Base-by-base conservation (phyloP, 2,329 filamentous ascomycete species). In the Phaeosphaeriaceae sp. region DNA sequence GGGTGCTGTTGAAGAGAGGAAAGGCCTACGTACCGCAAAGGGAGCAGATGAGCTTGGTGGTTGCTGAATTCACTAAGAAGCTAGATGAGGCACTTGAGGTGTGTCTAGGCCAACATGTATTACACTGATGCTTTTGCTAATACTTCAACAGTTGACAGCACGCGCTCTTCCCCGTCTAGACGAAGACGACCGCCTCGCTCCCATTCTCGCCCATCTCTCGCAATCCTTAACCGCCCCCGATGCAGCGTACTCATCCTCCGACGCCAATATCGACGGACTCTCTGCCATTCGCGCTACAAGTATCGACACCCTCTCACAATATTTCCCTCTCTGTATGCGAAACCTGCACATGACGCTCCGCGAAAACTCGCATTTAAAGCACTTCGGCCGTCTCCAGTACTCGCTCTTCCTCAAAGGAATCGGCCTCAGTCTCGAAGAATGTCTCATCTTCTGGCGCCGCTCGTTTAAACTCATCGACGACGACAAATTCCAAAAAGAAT, bases 321-420 rank as follows among this genome's bases (percentile, higher is more conserved):
- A 93, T 73, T 96, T 96, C 77, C 92, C 92, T 0, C 84, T 95
- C 6, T 97, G 94, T 78, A 97, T 97, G 93, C 88, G 89, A 51
- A 88, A 94, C 70, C 80, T 99, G 18, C 94, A 99, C 74, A 87
- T 85, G 46, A 89, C 88, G 3, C 80, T 99, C 26, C 88, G 92
- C 46, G 89, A 92, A 52, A 93, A 96, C 67, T 87, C 87, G 11
- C 92, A 99, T 68, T 80, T 99, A 56, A 97, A 97, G 76, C 92
- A 99, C 74, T 96, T 82, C 66, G 92, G 92, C 12, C 89, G 94
- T 56, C 80, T 97, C 8, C 94, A 99, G 75, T 99, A 97, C 78
- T 90, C 90, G 0, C 84, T 99, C 3, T 99, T 99, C 82, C 82
- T 99, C 50, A 99, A 99, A 75, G 94, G 94, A 34, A 91, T 97